Base-by-base conservation (phyloP, 768 basidiomycete genomes). In the Tubosaeta sp. region DNA sequence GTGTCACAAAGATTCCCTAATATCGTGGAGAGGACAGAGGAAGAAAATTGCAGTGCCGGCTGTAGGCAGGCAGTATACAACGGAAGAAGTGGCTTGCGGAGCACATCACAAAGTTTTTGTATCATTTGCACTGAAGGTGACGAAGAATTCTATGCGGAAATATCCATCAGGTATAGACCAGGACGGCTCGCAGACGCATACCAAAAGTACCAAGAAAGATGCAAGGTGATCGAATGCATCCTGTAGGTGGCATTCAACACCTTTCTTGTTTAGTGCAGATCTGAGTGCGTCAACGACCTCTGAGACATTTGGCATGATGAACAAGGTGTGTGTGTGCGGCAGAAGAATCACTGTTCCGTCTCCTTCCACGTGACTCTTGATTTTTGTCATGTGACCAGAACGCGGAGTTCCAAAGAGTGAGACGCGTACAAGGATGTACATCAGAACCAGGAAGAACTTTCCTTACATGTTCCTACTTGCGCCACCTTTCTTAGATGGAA, bases 201-300 rank as follows among this genome's bases (percentile, higher is more conserved):
- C 80, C 50, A 81, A 68, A 38, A 80, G 66, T 9, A 70, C 65
- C 19, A 75, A 54, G 52, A 68, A 73, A 6, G 78, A 76, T 47
- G 74, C 64, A 35, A 81, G 56, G 27, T 75, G 73, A 45, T 66
- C 61, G 31, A 77, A 64, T 9, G 69, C 65, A 38, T 74, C 71
- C 31, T 67, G 57, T 5, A 72, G 52, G 33, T 64, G 65, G 25
- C 58, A 58, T 41, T 66, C 66, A 31, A 63, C 59, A 14, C 65
- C 66, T 16, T 60, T 56, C 52, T 71, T 67, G 38, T 51, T 52
- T 1, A 71, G 58, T 11, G 66, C 59, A 14, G 48, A 53, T 43
- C 70, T 66, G 34, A 81, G 66, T 5, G 53, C 46, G 16, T 70
- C 56, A 7, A 71, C 52, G 4, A 75, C 69, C 19, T 63, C 54